Evolutionary conservation across 2,329 filamentous ascomycete species (phyloP), one percentile per base, ranked within the genome.

Genomic region (Gliomastix tumulicola): DNA sequence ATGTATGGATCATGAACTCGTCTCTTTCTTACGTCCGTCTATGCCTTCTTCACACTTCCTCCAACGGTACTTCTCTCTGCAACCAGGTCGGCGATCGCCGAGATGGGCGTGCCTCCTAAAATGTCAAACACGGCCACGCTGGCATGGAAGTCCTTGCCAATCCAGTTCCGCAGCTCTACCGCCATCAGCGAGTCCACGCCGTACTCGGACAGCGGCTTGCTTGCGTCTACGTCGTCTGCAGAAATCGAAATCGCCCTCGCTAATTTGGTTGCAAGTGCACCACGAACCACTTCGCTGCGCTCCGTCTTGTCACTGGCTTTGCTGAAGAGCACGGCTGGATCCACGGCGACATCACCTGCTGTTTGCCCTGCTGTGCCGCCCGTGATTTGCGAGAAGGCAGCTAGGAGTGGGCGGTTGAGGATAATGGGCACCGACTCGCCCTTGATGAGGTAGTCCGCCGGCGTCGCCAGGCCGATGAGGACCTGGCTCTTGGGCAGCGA

Each of bases 141-240:
- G 1, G 62, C 63, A 3, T 57, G 55, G 13, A 65, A 65, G 42
- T 65, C 63, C 34, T 59, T 55, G 2, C 60, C 51, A 6, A 74
- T 60, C 68, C 69, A 74, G 43, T 64, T 71, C 15, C 69, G 59
- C 7, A 73, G 51, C 13, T 65, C 65, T 13, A 74, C 66, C 2
- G 69, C 69, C 7, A 71, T 63, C 8, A 74, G 56, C 1, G 68
- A 72, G 49, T 75, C 71, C 6, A 74, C 63, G 1, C 70, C 71
- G 40, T 73, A 74, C 4, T 59, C 62, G 19, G 55, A 58, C 4
- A 63, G 57, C 1, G 63, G 50, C 36, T 56, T 57, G 20, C 49
- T 49, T 27, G 53, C 47, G 41, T 71, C 64, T 12, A 71, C 57
- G 31, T 69, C 65, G 30, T 60, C 59, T 1, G 58, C 51, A 3